These are phyloP conservation scores for Phytophthora cactorum DNA, from an alignment of 352 stramenopile genomes.

Conservation along the genomic window DNA sequence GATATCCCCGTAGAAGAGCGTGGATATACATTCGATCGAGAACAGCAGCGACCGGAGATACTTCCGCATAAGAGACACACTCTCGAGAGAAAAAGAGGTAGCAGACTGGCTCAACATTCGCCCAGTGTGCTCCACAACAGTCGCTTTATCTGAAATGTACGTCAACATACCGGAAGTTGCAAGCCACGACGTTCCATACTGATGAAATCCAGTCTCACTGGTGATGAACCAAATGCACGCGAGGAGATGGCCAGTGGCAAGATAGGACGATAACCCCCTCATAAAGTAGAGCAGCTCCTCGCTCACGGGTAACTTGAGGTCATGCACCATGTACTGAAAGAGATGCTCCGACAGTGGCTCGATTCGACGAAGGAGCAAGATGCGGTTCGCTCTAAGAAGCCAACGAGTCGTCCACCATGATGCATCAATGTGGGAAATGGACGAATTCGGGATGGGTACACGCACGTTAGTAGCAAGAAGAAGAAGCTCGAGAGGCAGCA, in stretches of 20 bases:
- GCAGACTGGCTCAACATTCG: conserved; percentile 19
- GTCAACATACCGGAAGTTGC: conserved; percentile 58
- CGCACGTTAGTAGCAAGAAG: conserved; percentile 22
- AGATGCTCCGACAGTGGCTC: conserved; percentile 49
- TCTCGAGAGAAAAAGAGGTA: conserved; percentile 9
- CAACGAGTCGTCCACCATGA: conserved; percentile 47
- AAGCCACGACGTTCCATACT: conserved; percentile 52
- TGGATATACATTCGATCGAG: conserved; percentile 70
- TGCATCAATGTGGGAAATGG: neutral
- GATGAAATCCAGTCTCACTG: conserved; percentile 49
- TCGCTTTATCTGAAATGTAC: conserved; percentile 16
- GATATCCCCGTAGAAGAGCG: conserved; percentile 77
- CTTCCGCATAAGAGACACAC: conserved; percentile 56
- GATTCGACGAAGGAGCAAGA: conserved; percentile 52
- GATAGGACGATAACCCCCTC: conserved; percentile 48
- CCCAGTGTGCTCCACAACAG: conserved; percentile 4
- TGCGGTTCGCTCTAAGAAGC: conserved; percentile 67
- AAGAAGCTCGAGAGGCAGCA: conserved; percentile 58
- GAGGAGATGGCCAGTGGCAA: conserved; percentile 67
- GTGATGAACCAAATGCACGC: conserved; percentile 63
- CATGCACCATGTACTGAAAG: conserved; percentile 67
- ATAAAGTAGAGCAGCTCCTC: conserved; percentile 55
- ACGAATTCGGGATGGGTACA: conserved; percentile 5
- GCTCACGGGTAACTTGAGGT: conserved; percentile 51
- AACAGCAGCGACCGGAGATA: conserved; percentile 74